phyloP scores from a whole-genome alignment of 441 rosid genomes.

The Arabidopsis hybrid region DNA sequence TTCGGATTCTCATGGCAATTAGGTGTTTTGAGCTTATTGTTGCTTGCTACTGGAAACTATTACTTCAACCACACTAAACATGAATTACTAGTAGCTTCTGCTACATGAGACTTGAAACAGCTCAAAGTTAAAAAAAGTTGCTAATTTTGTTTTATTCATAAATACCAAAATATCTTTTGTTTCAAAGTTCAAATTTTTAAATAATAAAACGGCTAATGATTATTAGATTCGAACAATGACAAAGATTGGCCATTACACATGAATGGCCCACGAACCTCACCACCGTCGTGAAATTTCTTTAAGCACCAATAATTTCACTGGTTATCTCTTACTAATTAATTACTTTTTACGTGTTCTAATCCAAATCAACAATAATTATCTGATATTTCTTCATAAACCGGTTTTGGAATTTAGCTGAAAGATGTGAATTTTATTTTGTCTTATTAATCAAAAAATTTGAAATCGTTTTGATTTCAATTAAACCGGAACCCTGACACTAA shows the following conservation, averaged over 20 bases:
- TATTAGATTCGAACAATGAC: constrained; percentile 37
- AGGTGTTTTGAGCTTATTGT: constrained; percentile 47
- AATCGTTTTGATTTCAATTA: not conserved
- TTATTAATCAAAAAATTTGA: not conserved
- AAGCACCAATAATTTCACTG: constrained; percentile 23
- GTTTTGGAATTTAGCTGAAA: constrained; percentile 12
- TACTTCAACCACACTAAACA: constrained; percentile 38
- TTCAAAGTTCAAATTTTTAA: constrained; percentile 24
- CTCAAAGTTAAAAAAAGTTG: not conserved
- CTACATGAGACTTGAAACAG: constrained; percentile 41
- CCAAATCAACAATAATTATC: constrained; percentile 14
- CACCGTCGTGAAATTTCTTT: constrained; percentile 19
- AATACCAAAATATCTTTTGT: constrained; percentile 18
- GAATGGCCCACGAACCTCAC: constrained; percentile 34
- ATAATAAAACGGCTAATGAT: constrained; percentile 32
- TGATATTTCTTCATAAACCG: not conserved
- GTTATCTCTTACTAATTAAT: not conserved
- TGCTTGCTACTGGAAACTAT: constrained; percentile 53
- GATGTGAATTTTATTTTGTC: not conserved
- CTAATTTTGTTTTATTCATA: not conserved
- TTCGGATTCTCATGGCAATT: constrained; percentile 42
- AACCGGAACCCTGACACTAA: constrained; percentile 23
- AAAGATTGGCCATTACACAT: constrained; percentile 29
- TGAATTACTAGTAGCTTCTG: constrained; percentile 35
- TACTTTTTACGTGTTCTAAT: not conserved